Evolutionary conservation across 177 flowering plant species (phyloP).

Genomic region (Tripterygium wilfordii): DNA sequence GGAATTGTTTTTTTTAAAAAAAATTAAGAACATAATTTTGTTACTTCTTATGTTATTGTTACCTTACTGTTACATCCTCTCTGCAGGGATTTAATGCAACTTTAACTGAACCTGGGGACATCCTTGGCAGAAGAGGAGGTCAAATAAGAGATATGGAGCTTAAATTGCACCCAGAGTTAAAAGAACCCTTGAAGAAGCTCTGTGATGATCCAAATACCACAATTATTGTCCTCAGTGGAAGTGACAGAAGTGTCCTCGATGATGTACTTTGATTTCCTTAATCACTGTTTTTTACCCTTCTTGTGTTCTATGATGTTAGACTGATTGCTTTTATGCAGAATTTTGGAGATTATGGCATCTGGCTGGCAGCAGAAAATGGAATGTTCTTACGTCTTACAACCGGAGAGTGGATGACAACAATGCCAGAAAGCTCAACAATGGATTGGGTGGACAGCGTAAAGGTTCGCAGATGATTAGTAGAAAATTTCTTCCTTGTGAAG

Average conservation of each 20-base stretch:
- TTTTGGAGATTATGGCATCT: constrained; percentile 70
- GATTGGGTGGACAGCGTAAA: constrained; percentile 91
- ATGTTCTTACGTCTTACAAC: constrained; percentile 75
- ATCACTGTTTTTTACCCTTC: background rate
- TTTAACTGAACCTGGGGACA: constrained; percentile 66
- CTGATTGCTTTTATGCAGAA: constrained; percentile 39
- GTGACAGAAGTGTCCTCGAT: constrained; percentile 66
- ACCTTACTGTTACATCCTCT: background rate
- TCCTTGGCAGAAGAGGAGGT: constrained; percentile 66
- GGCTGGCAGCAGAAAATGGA: constrained; percentile 96
- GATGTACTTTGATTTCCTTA: constrained; percentile 27
- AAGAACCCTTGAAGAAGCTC: constrained; percentile 44
- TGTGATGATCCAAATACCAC: constrained; percentile 72
- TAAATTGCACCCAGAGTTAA: constrained; percentile 71
- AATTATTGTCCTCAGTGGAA: constrained; percentile 82
- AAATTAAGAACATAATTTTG: no score
- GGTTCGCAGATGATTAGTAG: constrained; percentile 23
- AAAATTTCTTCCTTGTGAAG: background rate
- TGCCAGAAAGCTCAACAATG: constrained; percentile 85
- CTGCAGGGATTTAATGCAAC: constrained; percentile 85
- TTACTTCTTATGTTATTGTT: background rate
- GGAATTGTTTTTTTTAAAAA: no score
- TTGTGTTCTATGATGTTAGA: constrained; percentile 1
- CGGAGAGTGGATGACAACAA: constrained; percentile 97
- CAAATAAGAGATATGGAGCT: constrained; percentile 85